Conservation (phyloP, 2,329 filamentous ascomycete genomes). For the Calonectria hawksworthii region DNA sequence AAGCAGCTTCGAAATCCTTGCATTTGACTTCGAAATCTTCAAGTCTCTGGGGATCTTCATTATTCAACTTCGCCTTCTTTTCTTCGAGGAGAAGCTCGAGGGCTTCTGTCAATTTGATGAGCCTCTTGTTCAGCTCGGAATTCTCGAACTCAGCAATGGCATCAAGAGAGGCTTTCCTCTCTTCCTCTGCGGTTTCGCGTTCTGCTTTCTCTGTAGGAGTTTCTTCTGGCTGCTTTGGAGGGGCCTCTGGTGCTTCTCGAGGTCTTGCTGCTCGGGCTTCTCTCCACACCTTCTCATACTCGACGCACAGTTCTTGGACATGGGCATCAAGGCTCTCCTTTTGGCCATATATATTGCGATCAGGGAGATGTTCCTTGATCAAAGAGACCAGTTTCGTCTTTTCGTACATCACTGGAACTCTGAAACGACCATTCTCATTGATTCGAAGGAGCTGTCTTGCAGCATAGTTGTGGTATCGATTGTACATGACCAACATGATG, state of each 20-base stretch:
- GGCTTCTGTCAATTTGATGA: background rate
- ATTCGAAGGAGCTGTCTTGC: slow-evolving; percentile 74
- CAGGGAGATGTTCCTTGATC: background rate
- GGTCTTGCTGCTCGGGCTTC: background rate
- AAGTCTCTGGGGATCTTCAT: too few relatives aligned
- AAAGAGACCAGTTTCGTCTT: background rate
- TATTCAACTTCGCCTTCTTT: background rate
- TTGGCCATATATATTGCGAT: background rate
- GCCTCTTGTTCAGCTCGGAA: background rate
- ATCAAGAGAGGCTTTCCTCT: background rate
- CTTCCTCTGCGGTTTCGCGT: background rate
- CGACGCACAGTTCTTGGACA: background rate
- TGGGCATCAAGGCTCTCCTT: background rate
- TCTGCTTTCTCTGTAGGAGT: background rate
- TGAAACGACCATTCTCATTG: slow-evolving; percentile 47
- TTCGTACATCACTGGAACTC: background rate
- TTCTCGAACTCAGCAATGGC: background rate
- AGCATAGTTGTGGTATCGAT: slow-evolving; percentile 84
- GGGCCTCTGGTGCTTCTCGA: background rate
- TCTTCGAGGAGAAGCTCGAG: background rate
- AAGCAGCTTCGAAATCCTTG: background rate
- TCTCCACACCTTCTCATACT: background rate
- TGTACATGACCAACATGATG: slow-evolving; percentile 78
- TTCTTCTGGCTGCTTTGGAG: background rate
- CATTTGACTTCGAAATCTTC: background rate